Evolutionary conservation across 2,329 filamentous ascomycete genomes (phyloP), one percentile per base, ranked within the genome.

Genomic region (Ciborinia camelliae): DNA sequence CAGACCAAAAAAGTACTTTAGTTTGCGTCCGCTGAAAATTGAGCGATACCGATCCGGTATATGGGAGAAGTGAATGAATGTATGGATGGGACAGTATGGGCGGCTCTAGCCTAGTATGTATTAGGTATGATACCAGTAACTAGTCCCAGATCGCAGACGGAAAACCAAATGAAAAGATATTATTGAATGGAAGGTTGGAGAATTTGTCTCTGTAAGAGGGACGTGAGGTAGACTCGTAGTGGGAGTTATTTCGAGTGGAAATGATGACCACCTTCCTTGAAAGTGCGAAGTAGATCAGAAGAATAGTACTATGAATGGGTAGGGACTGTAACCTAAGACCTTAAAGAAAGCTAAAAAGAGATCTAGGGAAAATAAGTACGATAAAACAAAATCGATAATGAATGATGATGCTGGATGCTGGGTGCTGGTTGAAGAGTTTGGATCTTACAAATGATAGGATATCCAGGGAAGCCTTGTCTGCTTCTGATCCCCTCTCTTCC

Each of bases 401-500:
- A 43, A 30, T 23, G 28, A 15, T 18, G 14, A 43, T 3, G 26
- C 6, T 32, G 7, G 35, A 62, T 12, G 39, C n/a, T n/a, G 28
- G 9, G 50, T 63, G 52, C 20, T 30, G 14, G 26, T 48, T 23
- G 12, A 58, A 14, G 35, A 43, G 5, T 50, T 14, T 12, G 32
- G 26, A 41, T 63, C 62, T 63, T 63, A 63, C 62, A 59, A 23
- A 39, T 14, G 28, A 43, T 10, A 18, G 26, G 26, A 32, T 59
- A n/a, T 23, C 43, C 39, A 20, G 20, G 30, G 50, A 58, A 63
- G 43, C 43, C 53, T 58, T 51, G 62, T 50, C 53, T 48, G 39
- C 43, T 63, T 14, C 23, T 32, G 28, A 37, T 52, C 12, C 37
- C 20, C 26, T 57, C 26, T 39, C 39, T 30, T 32, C 54, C 39